phyloP scores from a whole-genome alignment of 1,284 basidiomycete genomes.

The Inonotus hispidus region DNA sequence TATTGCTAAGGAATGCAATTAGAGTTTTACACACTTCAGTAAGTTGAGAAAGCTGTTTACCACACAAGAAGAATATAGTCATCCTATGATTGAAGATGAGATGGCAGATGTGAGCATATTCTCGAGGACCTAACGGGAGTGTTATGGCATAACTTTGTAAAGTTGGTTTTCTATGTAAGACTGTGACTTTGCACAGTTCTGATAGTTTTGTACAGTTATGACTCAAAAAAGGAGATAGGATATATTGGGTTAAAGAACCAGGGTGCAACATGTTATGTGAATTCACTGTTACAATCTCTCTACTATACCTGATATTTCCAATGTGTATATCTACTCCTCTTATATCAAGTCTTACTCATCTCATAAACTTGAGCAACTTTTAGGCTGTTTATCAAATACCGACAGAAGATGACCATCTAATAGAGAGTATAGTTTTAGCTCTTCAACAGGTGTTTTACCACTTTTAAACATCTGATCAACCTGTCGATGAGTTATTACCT shows the following conservation, averaged over 20 bases:
- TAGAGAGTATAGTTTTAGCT: too few relatives aligned
- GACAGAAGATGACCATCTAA: too few relatives aligned
- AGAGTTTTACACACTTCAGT: conserved; percentile 99
- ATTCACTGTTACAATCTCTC: conserved; percentile 98
- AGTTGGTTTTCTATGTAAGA: conserved; percentile 48
- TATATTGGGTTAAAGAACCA: conserved; percentile 99
- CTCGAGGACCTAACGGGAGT: conserved; percentile 98
- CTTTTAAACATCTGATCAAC: too few relatives aligned
- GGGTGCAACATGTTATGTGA: conserved; percentile 99
- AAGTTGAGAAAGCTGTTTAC: conserved; percentile 94
- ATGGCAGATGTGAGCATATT: conserved; percentile 87
- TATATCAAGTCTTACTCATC: too few relatives aligned
- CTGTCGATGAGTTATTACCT: too few relatives aligned
- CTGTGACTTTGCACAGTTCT: background rate
- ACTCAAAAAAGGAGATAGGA: conserved; percentile 99
- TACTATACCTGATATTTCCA: too few relatives aligned
- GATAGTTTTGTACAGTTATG: conserved; percentile 64
- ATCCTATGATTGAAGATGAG: conserved; percentile 96
- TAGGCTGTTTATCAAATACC: too few relatives aligned
- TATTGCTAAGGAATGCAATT: conserved; percentile 98
- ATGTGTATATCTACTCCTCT: too few relatives aligned
- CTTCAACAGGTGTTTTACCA: too few relatives aligned
- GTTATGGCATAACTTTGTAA: conserved; percentile 99
- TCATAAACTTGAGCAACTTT: too few relatives aligned
- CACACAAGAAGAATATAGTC: conserved; percentile 75